Evolutionary conservation across 768 basidiomycete genomes (phyloP).

Genomic region (Jaapia argillacea): DNA sequence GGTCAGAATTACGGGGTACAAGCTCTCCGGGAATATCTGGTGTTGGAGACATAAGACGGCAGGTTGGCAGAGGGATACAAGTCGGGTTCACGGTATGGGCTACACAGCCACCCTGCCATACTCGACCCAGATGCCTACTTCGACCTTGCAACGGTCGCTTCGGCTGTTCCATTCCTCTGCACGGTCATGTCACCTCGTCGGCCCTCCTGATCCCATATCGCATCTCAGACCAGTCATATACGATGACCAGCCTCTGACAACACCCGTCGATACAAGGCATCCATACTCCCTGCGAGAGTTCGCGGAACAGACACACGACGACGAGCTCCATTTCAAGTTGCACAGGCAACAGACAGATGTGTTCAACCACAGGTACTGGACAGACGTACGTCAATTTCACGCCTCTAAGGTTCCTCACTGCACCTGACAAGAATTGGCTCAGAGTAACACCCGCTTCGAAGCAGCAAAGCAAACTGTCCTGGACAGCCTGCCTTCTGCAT

Average conservation of each 20-base stretch:
- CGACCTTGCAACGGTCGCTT: too few species aligned
- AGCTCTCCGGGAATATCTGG: conserved; percentile 65
- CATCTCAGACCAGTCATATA: conserved; percentile 76
- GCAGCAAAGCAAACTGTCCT: conserved; percentile 53
- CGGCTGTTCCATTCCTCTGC: conserved; percentile 10
- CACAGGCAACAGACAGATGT: conserved; percentile 64
- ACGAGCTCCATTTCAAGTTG: conserved; percentile 62
- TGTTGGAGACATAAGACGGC: conserved; percentile 41
- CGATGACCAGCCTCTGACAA: conserved; percentile 34
- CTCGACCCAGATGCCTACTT: too few species aligned
- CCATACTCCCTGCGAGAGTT: conserved; percentile 80
- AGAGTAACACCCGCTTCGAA: conserved; percentile 81
- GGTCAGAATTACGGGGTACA: conserved; percentile 43
- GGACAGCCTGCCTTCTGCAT: conserved; percentile 38
- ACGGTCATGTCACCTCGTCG: conserved; percentile 31
- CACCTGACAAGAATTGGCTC: too few species aligned
- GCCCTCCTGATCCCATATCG: conserved; percentile 69
- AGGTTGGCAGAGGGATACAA: too few species aligned
- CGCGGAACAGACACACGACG: conserved; percentile 25
- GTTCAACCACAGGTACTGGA: conserved; percentile 74
- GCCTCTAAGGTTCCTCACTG: background rate
- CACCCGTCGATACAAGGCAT: conserved; percentile 25
- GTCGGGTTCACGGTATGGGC: too few species aligned
- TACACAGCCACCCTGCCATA: too few species aligned
- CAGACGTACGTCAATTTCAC: conserved; percentile 44